Evolutionary conservation across 257 asterid genomes (phyloP), one percentile per base, ranked within the genome.

Genomic region (Primulina eburnea): DNA sequence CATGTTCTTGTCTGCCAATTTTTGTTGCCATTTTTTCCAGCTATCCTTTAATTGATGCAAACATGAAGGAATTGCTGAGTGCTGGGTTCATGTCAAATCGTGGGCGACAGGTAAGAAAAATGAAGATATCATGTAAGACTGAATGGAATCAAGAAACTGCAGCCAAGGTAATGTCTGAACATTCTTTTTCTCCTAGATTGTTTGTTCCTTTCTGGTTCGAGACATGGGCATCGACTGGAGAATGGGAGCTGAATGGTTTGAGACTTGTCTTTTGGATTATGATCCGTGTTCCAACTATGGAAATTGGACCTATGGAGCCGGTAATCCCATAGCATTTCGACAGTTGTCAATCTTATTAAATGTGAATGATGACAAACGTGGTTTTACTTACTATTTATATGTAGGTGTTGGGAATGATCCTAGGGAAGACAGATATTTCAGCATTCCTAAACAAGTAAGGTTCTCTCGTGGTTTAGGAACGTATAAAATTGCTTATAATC

Each of bases 171-270:
- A 6, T 32, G 30, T 67, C 68, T 37, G n/a, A 8, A n/a, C 29
- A 28, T 56, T 43, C 4, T 33, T 43, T 8, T 53, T 58, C 61
- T 16, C 58, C 30, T 81, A 92, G 97, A 92, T 92, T 65, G 97
- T 92, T 7, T 92, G 98, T 73, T 92, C 98, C 47, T 92, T 92
- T 82, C 98, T 92, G 71, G 97, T 92, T 67, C 93, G 98, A 68
- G 98, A 92, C 81, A 87, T 92, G 96, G 95, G 93, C 63, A 78
- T 90, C 12, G 98, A 92, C 84, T 92, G 98, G 98, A 82, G 98
- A 79, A 92, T 92, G 95, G 98, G 98, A 75, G 98, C 98, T 20
- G 98, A 92, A 76, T 92, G 98, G 98, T 92, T 92, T 28, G 98
- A 92, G 88, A 83, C 97, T 2, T 90, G 87, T 79, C 97, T 92